Evolutionary conservation across 1,139 yeast species (phyloP).

Genomic region (Geotrichum reessii): DNA sequence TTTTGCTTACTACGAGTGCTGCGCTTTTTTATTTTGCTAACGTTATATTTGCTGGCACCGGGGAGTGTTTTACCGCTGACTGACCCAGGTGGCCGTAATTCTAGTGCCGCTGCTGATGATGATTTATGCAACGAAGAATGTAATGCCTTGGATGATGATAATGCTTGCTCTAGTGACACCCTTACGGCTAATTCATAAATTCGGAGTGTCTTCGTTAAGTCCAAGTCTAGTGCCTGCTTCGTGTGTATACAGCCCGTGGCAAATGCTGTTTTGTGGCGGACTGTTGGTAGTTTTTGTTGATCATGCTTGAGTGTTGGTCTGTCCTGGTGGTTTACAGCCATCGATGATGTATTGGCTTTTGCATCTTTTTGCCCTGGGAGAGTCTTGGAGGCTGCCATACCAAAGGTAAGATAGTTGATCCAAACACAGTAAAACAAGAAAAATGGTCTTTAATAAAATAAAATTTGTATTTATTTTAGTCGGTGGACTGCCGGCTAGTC

Average conservation of each 20-base stretch:
- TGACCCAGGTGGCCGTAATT: neutral
- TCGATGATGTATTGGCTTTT: neutral
- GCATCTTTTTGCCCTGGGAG: slow-evolving; percentile 12
- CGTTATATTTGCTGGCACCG: neutral
- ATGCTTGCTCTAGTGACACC: slow-evolving; percentile 19
- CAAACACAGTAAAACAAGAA: neutral
- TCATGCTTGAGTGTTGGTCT: neutral
- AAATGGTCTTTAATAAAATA: neutral
- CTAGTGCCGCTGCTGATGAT: neutral
- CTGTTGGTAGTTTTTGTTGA: neutral
- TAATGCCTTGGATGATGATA: neutral
- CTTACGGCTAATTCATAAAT: slow-evolving; percentile 24
- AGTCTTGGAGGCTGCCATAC: slow-evolving; percentile 13
- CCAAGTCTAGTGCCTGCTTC: neutral
- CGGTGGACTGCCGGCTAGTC: neutral
- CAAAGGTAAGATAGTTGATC: neutral
- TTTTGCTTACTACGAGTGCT: neutral
- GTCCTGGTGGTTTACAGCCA: neutral
- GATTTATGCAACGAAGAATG: neutral
- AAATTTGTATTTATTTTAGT: neutral
- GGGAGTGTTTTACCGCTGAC: slow-evolving; percentile 9
- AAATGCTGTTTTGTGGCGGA: neutral
- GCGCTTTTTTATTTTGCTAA: neutral
- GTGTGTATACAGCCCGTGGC: slow-evolving; percentile 11
- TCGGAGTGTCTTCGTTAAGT: slow-evolving; percentile 15